A percentile compares a stretch with the other conserved stretches of the same genome.
Evolutionary conservation across 257 asterid species (phyloP).

Genomic region (Petunia axillaris): DNA sequence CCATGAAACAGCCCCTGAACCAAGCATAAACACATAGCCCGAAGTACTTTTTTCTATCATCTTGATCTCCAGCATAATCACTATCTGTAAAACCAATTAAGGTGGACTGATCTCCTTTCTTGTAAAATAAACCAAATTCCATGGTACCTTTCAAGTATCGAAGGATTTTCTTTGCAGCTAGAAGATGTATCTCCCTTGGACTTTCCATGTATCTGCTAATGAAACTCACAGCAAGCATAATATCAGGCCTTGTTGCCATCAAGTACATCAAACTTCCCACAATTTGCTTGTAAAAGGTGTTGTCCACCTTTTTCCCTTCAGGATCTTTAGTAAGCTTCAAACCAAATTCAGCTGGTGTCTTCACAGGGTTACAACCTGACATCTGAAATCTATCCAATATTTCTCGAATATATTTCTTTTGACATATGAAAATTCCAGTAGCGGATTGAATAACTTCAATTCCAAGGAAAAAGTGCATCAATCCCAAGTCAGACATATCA

Average conservation of each 20-base stretch:
- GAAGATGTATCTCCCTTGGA: neutral
- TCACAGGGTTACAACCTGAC: neutral
- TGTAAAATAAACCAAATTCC: neutral
- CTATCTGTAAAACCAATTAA: neutral
- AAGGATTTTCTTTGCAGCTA: neutral
- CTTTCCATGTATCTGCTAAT: neutral
- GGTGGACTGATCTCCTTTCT: neutral
- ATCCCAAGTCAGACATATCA: neutral
- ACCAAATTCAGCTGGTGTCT: neutral
- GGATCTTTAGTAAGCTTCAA: neutral
- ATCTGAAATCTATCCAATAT: neutral
- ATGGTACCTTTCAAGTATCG: neutral
- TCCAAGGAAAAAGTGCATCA: neutral
- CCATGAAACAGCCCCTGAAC: neutral
- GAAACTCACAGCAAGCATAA: neutral
- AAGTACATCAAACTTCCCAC: neutral
- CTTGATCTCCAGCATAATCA: neutral
- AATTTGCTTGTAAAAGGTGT: neutral
- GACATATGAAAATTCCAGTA: neutral
- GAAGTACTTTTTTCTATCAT: neutral
- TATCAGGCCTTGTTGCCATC: neutral
- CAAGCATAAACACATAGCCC: neutral
- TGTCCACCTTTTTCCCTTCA: neutral
- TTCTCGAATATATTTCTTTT: neutral
- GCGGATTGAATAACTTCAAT: neutral